Conservation (phyloP, 306 rosid genomes). For the Fragaria nilgerrensis region DNA sequence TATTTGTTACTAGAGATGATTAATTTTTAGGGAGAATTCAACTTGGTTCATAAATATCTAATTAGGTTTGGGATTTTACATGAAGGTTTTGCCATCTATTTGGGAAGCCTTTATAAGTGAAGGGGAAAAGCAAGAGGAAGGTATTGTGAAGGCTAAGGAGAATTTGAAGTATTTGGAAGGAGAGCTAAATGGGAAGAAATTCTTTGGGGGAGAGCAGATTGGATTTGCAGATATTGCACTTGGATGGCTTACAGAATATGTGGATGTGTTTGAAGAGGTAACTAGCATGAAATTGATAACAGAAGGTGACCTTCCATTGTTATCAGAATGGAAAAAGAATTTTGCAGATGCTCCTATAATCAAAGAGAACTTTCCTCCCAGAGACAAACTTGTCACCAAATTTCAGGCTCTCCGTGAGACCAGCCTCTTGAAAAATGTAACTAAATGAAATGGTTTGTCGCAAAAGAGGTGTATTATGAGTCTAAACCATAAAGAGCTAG, state of each 20-base stretch:
- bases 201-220: slow-evolving; percentile 24
- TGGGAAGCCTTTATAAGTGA: neutral
- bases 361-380: slow-evolving; percentile 31
- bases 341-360: slow-evolving; percentile 30
- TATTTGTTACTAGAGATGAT: neutral
- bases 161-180: slow-evolving; percentile 26
- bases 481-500: neutral
- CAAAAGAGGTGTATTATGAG: neutral
- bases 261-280: slow-evolving; percentile 9
- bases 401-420: slow-evolving; percentile 5
- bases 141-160: slow-evolving; percentile 5
- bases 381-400: slow-evolving; percentile 26
- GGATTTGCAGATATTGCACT: slow-evolving; percentile 30
- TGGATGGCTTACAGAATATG: slow-evolving; percentile 25
- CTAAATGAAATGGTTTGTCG: neutral
- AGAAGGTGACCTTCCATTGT: slow-evolving; percentile 15
- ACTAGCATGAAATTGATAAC: slow-evolving; percentile 9
- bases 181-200: slow-evolving; percentile 25
- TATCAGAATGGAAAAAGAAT: slow-evolving; percentile 21
- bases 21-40: neutral
- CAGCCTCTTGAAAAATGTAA: neutral
- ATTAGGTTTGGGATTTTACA: slow-evolving; percentile 1
- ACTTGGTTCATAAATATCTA: neutral
- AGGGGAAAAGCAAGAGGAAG: slow-evolving; percentile 37
- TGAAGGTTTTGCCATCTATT: slow-evolving; percentile 13